phyloP scores from a whole-genome alignment of 2,329 filamentous ascomycete species.

The Exophiala mesophila region DNA sequence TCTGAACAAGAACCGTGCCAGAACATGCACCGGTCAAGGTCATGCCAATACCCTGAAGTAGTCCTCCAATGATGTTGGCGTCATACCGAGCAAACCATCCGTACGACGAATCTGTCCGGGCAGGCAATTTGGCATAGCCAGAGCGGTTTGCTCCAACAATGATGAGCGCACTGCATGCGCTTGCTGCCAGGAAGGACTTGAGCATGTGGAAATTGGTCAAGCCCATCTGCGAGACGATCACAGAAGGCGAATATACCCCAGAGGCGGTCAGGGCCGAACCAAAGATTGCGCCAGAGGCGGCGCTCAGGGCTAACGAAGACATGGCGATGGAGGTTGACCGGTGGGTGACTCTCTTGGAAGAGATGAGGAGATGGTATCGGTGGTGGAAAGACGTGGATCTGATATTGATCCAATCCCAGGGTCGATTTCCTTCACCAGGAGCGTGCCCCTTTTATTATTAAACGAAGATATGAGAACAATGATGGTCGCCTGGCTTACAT shows the following conservation, averaged over 20 bases:
- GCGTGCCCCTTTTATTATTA: too few species aligned
- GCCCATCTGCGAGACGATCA: slow-evolving; percentile 58
- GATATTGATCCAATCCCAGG: too few species aligned
- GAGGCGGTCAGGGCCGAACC: slow-evolving; percentile 58
- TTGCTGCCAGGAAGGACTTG: slow-evolving; percentile 59
- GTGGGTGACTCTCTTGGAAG: too few species aligned
- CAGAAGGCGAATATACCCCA: slow-evolving; percentile 56
- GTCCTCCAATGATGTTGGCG: slow-evolving; percentile 61
- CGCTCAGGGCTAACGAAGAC: slow-evolving; percentile 18
- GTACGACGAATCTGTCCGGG: slow-evolving; percentile 49
- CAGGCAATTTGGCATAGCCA: slow-evolving; percentile 41
- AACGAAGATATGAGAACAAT: too few species aligned
- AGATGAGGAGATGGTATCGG: too few species aligned
- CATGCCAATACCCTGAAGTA: slow-evolving; percentile 62
- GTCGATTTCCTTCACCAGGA: too few species aligned
- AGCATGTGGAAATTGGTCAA: slow-evolving; percentile 62
- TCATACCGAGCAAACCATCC: slow-evolving; percentile 54
- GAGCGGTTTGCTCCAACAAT: slow-evolving; percentile 40
- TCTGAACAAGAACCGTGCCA: slow-evolving; percentile 59
- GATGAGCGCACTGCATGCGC: slow-evolving; percentile 57
- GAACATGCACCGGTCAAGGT: slow-evolving; percentile 61
- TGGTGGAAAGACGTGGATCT: too few species aligned
- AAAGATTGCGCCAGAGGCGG: slow-evolving; percentile 54
- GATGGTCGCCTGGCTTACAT: too few species aligned
- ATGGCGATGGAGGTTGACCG: slow-evolving; percentile 5